Conservation (phyloP, 208 protist genomes). For the Acanthamoeba sp. region DNA sequence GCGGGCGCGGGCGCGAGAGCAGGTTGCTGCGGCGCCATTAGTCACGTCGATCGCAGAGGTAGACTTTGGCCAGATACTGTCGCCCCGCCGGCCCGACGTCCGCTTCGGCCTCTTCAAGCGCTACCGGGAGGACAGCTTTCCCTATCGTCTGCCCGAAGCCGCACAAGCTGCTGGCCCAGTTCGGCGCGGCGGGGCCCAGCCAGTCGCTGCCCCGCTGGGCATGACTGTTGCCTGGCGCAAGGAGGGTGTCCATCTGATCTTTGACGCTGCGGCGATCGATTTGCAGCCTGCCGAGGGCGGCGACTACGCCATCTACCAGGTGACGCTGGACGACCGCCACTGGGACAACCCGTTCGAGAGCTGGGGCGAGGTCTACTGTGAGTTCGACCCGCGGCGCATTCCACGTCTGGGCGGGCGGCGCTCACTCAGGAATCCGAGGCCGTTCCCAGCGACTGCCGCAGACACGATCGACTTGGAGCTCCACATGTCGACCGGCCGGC, state of each 20-base stretch:
- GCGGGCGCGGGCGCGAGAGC: neutral
- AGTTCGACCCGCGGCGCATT: neutral
- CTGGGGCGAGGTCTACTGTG: constrained; percentile 1
- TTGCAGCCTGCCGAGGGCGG: neutral
- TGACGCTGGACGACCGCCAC: neutral
- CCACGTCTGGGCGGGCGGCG: too few species aligned
- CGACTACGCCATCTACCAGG: neutral
- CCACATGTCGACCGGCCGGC: neutral
- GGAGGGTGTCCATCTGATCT: neutral
- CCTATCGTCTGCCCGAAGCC: neutral
- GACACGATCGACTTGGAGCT: constrained; percentile 1
- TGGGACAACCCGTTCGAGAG: neutral
- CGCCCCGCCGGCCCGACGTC: neutral
- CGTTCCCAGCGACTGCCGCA: neutral
- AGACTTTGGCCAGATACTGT: neutral
- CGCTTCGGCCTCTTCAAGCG: neutral
- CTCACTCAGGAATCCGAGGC: neutral
- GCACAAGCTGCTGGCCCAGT: neutral
- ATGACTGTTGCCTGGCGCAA: too few species aligned
- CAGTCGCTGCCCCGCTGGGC: neutral
- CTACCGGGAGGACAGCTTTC: neutral
- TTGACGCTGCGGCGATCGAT: neutral
- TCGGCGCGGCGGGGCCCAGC: neutral
- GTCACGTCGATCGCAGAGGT: neutral
- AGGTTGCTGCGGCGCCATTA: neutral